These are phyloP conservation scores for Cyclotella kingstonii DNA, from an alignment of 108 stramenopile genomes.

Conservation along the genomic window DNA sequence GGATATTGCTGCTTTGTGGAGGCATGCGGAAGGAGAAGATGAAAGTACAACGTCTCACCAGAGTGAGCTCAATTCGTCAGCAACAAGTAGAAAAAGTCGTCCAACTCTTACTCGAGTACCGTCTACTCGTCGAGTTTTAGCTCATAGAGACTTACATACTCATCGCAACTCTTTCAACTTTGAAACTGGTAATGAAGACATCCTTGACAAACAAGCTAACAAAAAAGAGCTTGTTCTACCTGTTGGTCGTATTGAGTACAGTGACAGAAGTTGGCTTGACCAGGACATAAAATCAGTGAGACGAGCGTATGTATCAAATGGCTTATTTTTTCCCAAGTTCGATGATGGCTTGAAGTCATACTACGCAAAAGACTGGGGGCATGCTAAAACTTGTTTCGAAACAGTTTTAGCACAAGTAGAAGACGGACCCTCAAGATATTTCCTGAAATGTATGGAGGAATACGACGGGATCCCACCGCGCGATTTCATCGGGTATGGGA, in stretches of 20 bases:
- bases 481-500: conserved; percentile 48
- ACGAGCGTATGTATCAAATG: conserved; percentile 53
- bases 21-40: conserved; percentile 22
- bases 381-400: conserved; percentile 60
- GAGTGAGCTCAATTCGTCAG: conserved; percentile 4
- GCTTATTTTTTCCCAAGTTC: conserved; percentile 68
- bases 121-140: neutral
- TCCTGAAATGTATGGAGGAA: conserved; percentile 60
- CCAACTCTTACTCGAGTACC: neutral
- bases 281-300: conserved; percentile 70
- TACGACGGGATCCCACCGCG: conserved; percentile 61
- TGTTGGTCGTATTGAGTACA: conserved; percentile 57
- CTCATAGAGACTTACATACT: neutral
- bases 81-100: neutral
- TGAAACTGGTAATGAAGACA: conserved; percentile 25
- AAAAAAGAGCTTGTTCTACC: conserved; percentile 56
- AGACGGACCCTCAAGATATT: conserved; percentile 79
- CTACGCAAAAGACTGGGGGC: conserved; percentile 67
- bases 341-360: conserved; percentile 66
- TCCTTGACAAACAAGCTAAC: neutral
- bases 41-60: neutral
- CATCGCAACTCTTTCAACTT: neutral
- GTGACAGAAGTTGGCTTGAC: conserved; percentile 56
- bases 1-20: conserved; percentile 75
- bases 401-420: conserved; percentile 56